Conservation (phyloP, 495 filamentous ascomycete genomes). For the Penicillium fimorum region DNA sequence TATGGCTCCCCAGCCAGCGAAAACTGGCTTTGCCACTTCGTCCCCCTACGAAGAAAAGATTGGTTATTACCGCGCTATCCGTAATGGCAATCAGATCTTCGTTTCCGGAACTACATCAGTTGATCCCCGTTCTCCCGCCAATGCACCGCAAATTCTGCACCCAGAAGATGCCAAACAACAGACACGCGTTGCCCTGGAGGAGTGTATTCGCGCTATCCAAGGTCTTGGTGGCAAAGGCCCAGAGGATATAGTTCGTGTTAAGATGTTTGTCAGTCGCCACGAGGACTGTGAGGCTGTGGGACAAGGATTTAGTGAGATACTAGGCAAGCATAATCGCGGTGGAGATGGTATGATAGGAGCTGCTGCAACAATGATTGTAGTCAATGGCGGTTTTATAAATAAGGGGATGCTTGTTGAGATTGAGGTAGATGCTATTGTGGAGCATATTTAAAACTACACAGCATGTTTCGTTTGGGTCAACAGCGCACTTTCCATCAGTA, state of each 20-base stretch:
- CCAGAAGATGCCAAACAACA: conserved; percentile 43
- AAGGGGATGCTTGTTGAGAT: conserved; percentile 48
- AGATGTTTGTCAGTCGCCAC: conserved; percentile 40
- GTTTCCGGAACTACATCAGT: conserved; percentile 49
- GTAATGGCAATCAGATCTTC: conserved; percentile 42
- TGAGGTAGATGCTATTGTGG: conserved; percentile 44
- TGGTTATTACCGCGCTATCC: conserved; percentile 50
- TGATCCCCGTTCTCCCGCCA: conserved; percentile 32
- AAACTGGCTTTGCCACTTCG: conserved; percentile 31
- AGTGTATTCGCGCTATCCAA: conserved; percentile 42
- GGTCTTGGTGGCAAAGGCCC: conserved; percentile 40
- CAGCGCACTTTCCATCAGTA: too few relatives aligned
- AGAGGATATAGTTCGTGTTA: conserved; percentile 39
- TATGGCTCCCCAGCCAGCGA: conserved; percentile 2
- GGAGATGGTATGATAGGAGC: conserved; percentile 26
- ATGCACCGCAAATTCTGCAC: conserved; percentile 36
- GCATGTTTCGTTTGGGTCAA: too few relatives aligned
- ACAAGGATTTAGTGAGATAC: conserved; percentile 34
- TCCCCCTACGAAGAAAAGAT: conserved; percentile 46
- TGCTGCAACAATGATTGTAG: conserved; percentile 46
- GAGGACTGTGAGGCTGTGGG: conserved; percentile 37
- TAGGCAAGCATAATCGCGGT: conserved; percentile 29
- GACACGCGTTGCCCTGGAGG: conserved; percentile 36
- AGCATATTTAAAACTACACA: neutral
- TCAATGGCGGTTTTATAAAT: conserved; percentile 42